These are phyloP conservation scores for Vitis amurensis DNA, from an alignment of 164 flowering plant genomes.

Conservation along the genomic window DNA sequence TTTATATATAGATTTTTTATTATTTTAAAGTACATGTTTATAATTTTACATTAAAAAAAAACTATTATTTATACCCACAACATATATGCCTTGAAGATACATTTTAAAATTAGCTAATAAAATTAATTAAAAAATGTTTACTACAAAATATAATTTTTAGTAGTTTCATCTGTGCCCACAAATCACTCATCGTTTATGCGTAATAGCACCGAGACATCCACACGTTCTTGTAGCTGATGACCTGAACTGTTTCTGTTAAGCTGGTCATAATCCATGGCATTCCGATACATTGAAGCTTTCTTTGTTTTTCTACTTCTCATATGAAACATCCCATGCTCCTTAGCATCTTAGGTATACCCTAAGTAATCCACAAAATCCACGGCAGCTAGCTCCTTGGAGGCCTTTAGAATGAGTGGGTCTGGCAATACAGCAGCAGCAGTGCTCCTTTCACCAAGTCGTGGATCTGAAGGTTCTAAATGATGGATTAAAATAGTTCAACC, in stretches of 20 bases:
- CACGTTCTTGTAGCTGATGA: slow-evolving; percentile 10
- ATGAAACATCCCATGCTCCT: not conserved
- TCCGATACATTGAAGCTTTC: slow-evolving; percentile 7
- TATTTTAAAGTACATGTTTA: no score
- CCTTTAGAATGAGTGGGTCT: not conserved
- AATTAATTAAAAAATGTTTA: no score
- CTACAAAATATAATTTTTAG: no score
- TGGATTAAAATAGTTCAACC: no score
- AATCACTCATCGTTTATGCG: slow-evolving; percentile 29
- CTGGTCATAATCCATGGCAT: not conserved
- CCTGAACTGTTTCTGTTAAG: slow-evolving; percentile 6
- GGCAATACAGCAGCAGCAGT: not conserved
- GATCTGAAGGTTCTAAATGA: no score
- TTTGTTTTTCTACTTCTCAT: not conserved
- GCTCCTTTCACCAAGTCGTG: no score
- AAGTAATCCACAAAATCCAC: not conserved
- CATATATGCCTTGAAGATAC: no score
- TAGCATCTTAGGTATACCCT: not conserved
- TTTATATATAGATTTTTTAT: no score
- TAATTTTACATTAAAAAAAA: no score
- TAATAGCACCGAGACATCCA: slow-evolving; percentile 27
- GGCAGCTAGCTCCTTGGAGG: not conserved
- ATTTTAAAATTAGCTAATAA: no score
- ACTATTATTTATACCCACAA: no score
- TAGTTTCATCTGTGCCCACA: not conserved